These are phyloP conservation scores for Beauveria sp. DNA, from an alignment of 2,329 filamentous ascomycete genomes.

Conservation along the genomic window DNA sequence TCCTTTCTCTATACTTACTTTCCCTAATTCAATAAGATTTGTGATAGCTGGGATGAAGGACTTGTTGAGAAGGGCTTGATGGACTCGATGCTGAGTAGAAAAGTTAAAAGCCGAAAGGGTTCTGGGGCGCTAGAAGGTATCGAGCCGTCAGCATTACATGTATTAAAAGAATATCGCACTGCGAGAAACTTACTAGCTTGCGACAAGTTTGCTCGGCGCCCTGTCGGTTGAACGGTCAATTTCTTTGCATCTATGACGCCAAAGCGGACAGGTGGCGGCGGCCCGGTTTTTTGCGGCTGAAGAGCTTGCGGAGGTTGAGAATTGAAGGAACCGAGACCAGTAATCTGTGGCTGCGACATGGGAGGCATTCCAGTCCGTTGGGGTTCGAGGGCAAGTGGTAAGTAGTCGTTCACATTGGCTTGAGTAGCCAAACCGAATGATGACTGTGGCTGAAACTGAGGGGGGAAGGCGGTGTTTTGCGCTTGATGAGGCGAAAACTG, in stretches of 20 bases:
- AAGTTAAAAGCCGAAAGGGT: slow-evolving; percentile 43
- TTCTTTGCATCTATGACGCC: slow-evolving; percentile 73
- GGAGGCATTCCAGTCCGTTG: slow-evolving; percentile 46
- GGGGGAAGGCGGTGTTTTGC: slow-evolving; percentile 57
- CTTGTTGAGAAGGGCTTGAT: neutral
- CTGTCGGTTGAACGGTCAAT: slow-evolving; percentile 78
- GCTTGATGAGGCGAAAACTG: slow-evolving; percentile 40
- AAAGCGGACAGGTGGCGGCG: slow-evolving; percentile 81
- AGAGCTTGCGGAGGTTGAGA: slow-evolving; percentile 38
- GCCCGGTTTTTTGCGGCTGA: slow-evolving; percentile 46
- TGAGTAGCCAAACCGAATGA: slow-evolving; percentile 36
- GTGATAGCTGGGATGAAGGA: neutral
- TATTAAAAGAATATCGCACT: neutral
- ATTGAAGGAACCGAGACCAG: slow-evolving; percentile 43
- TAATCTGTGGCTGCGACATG: slow-evolving; percentile 40
- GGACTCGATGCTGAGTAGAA: neutral
- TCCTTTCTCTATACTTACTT: neutral
- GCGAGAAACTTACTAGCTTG: slow-evolving; percentile 74
- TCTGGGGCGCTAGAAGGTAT: slow-evolving; percentile 37
- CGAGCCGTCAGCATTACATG: neutral
- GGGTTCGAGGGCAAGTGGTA: slow-evolving; percentile 53
- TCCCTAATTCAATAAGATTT: neutral
- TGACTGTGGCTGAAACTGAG: slow-evolving; percentile 38
- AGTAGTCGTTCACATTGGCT: slow-evolving; percentile 46
- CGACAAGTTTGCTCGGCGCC: slow-evolving; percentile 78